These are phyloP conservation scores for Chaetomium sp. DNA, from an alignment of 2,329 filamentous ascomycete species.

Conservation along the genomic window DNA sequence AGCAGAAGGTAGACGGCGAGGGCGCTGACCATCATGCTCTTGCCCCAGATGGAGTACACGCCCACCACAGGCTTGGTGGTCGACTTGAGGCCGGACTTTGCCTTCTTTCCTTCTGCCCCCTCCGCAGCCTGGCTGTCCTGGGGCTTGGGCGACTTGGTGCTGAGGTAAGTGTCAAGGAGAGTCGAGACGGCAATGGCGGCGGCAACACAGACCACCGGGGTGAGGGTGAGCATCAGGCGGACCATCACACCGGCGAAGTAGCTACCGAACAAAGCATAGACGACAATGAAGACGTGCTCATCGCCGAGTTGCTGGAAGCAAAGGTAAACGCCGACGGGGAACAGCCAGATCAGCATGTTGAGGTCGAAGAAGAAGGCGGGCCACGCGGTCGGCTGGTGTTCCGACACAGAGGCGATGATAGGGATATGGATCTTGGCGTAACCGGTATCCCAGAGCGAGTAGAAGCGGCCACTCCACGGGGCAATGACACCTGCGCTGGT, in stretches of 20 bases:
- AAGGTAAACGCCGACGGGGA: constrained; percentile 97
- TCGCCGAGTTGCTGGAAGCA: constrained; percentile 93
- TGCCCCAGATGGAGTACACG: constrained; percentile 79
- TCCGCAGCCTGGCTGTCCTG: constrained; percentile 50
- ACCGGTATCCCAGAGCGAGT: constrained; percentile 97
- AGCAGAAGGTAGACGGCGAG: constrained; percentile 81
- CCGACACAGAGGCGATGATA: constrained; percentile 98
- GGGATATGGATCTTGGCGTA: constrained; percentile 99
- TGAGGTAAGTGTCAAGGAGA: constrained; percentile 84
- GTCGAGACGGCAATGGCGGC: constrained; percentile 86
- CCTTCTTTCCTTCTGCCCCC: constrained; percentile 58
- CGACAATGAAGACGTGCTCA: constrained; percentile 96
- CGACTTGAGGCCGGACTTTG: constrained; percentile 65
- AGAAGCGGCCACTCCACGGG: constrained; percentile 97
- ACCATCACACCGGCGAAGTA: constrained; percentile 99
- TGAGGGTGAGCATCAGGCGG: constrained; percentile 95
- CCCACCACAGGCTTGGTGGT: constrained; percentile 75
- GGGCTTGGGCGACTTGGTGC: constrained; percentile 62
- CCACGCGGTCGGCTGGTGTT: constrained; percentile 99
- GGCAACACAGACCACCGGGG: constrained; percentile 92
- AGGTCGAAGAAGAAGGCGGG: constrained; percentile 99
- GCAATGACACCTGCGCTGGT: constrained; percentile 91
- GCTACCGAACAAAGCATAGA: constrained; percentile 93
- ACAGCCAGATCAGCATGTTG: constrained; percentile 98
- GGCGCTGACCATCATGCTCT: constrained; percentile 71